phyloP scores from a whole-genome alignment of 768 basidiomycete species.

The Candolleomyces efflorescens region DNA sequence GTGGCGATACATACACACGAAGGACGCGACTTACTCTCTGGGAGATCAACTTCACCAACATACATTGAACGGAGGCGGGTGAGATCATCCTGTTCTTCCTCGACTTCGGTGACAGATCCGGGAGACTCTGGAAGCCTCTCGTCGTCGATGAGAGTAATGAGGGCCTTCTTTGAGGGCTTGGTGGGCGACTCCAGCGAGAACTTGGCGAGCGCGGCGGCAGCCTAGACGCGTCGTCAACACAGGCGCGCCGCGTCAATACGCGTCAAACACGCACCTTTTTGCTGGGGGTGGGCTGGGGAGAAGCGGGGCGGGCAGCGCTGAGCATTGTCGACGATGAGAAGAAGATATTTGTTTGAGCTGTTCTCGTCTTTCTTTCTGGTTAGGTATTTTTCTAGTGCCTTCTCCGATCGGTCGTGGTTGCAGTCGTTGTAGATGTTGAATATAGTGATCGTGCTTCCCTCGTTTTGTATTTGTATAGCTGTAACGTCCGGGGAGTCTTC shows the following conservation, averaged over 20 bases:
- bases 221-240: slow-evolving; percentile 18
- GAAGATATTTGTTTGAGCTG: not conserved
- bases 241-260: slow-evolving; percentile 2
- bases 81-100: slow-evolving; percentile 11
- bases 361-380: not conserved
- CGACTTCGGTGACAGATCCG: slow-evolving; percentile 24
- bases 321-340: slow-evolving; percentile 16
- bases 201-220: slow-evolving; percentile 41
- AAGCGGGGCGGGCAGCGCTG: slow-evolving; percentile 20
- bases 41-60: slow-evolving; percentile 67
- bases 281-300: slow-evolving; percentile 42
- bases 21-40: slow-evolving; percentile 39
- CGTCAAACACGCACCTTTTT: slow-evolving; percentile 38
- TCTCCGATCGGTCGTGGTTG: not conserved
- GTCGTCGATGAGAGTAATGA: slow-evolving; percentile 25
- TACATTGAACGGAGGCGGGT: slow-evolving; percentile 37
- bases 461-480: slow-evolving; percentile 5
- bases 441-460: slow-evolving; percentile 2
- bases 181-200: slow-evolving; percentile 40
- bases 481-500: slow-evolving; percentile 14
- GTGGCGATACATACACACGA: not conserved
- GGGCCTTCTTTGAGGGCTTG: slow-evolving; percentile 23
- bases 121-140: slow-evolving; percentile 32
- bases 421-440: slow-evolving; percentile 20
- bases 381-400: slow-evolving; percentile 1